Evolutionary conservation across 2,329 filamentous ascomycete genomes (phyloP).

Genomic region (Cucurbitaria berberidis): DNA sequence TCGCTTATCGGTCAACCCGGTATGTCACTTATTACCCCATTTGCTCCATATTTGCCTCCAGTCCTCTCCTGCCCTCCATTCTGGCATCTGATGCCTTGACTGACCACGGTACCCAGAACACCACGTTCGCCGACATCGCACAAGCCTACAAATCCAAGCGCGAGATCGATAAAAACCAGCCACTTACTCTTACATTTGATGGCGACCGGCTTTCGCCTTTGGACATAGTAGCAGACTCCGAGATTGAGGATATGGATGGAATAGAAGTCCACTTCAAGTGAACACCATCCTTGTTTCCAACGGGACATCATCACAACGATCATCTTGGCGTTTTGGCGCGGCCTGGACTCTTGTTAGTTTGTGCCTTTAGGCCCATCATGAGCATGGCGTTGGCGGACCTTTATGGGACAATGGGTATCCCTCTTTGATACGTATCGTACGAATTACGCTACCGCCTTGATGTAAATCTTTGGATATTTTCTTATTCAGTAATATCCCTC

Average conservation of each 20-base stretch:
- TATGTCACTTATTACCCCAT: constrained; percentile 37
- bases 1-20: constrained; percentile 56
- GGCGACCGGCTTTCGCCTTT: constrained; percentile 45
- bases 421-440: not conserved
- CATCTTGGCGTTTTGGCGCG: not conserved
- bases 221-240: constrained; percentile 39
- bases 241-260: constrained; percentile 47
- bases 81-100: not conserved
- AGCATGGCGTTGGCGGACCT: constrained; percentile 11
- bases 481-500: not conserved
- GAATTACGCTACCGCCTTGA: not conserved
- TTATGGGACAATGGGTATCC: not conserved
- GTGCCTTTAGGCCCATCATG: not conserved
- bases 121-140: constrained; percentile 39
- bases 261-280: constrained; percentile 47
- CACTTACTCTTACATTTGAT: constrained; percentile 46
- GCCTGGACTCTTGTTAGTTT: not conserved
- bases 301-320: not conserved
- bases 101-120: constrained; percentile 30
- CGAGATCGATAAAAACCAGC: constrained; percentile 32
- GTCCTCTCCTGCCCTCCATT: not conserved
- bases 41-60: not conserved
- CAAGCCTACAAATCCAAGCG: constrained; percentile 34
- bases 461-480: not conserved
- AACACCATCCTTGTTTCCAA: not conserved